These are phyloP conservation scores for Taxillus chinensis DNA, from an alignment of 164 flowering plant species.

Conservation along the genomic window DNA sequence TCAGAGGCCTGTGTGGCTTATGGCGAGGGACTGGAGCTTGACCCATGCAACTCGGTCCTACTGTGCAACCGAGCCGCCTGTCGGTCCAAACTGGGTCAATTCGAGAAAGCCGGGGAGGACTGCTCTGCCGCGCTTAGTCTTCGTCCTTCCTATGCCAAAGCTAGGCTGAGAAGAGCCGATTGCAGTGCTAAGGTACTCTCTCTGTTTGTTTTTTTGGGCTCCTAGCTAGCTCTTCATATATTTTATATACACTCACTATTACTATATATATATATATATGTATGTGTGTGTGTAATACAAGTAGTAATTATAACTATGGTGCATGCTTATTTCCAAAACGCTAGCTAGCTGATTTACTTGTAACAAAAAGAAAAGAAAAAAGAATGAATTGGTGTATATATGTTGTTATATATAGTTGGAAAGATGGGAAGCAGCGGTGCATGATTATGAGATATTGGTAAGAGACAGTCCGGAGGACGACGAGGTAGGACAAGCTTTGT, in stretches of 20 bases:
- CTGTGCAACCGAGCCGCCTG: constrained; percentile 70
- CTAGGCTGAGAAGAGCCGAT: constrained; percentile 65
- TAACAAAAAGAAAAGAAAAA: not conserved
- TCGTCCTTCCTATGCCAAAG: constrained; percentile 49
- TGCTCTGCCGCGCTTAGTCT: constrained; percentile 50
- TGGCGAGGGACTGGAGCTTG: constrained; percentile 53
- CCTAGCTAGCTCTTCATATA: too few species aligned
- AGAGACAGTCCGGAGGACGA: constrained; percentile 1
- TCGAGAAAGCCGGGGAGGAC: constrained; percentile 56
- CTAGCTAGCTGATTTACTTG: too few species aligned
- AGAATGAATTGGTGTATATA: not conserved
- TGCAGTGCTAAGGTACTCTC: constrained; percentile 46
- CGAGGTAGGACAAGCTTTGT: not conserved
- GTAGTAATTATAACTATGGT: too few species aligned
- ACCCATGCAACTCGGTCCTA: constrained; percentile 51
- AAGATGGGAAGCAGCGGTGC: constrained; percentile 1
- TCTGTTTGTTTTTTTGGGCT: too few species aligned
- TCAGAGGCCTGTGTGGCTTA: constrained; percentile 54
- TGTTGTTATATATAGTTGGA: not conserved
- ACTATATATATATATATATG: too few species aligned
- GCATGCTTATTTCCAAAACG: too few species aligned
- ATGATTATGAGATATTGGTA: constrained; percentile 1
- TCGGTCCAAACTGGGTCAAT: constrained; percentile 45
- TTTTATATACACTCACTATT: too few species aligned
- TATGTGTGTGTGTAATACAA: too few species aligned